Conservation (phyloP, 2,329 filamentous ascomycete genomes). For the Apiospora hydei region DNA sequence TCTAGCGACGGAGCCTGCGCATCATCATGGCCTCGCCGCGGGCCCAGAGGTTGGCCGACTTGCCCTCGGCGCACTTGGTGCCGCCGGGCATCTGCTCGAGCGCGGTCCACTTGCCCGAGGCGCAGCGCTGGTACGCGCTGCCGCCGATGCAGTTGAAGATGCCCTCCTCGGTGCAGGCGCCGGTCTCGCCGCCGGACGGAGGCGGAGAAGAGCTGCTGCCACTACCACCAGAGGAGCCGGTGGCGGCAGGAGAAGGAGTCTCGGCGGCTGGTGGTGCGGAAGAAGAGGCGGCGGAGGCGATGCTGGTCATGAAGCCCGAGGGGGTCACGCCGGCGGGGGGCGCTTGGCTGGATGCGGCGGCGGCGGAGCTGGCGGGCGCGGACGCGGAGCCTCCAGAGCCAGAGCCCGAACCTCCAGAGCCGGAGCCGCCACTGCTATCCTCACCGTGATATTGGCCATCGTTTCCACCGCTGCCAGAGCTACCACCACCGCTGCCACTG, state of each 20-base stretch:
- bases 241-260: neutral
- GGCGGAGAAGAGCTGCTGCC: neutral
- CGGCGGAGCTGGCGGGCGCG: neutral
- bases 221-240: neutral
- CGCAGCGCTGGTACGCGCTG: slow-evolving; percentile 62
- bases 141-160: slow-evolving; percentile 62
- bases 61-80: slow-evolving; percentile 52
- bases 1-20: neutral
- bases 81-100: slow-evolving; percentile 52
- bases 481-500: slow-evolving; percentile 36
- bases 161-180: slow-evolving; percentile 56
- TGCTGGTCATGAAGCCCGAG: slow-evolving; percentile 15
- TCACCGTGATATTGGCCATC: slow-evolving; percentile 15
- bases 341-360: slow-evolving; percentile 26
- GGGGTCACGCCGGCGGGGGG: slow-evolving; percentile 24
- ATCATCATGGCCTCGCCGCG: neutral
- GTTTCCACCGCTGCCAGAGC: slow-evolving; percentile 28
- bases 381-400: slow-evolving; percentile 19
- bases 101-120: slow-evolving; percentile 57
- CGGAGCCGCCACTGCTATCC: slow-evolving; percentile 20
- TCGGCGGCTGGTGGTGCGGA: slow-evolving; percentile 25
- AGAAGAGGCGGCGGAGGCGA: neutral
- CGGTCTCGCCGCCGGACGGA: neutral
- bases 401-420: slow-evolving; percentile 20
- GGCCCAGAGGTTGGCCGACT: slow-evolving; percentile 45